These are phyloP conservation scores for Penicillium verrucosum DNA, from an alignment of 2,329 filamentous ascomycete genomes.

Conservation along the genomic window DNA sequence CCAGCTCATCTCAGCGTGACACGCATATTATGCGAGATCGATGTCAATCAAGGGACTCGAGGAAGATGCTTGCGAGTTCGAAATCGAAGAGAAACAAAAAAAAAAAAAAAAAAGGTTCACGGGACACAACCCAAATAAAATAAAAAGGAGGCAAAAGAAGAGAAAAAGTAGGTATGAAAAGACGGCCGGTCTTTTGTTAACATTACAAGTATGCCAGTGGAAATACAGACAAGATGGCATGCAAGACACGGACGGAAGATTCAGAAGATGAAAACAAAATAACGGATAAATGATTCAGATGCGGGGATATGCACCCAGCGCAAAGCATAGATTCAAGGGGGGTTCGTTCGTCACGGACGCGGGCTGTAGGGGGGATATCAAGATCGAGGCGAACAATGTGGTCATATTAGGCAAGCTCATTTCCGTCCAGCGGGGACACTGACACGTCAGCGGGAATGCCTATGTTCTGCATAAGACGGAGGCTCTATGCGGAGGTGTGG, in stretches of 20 bases:
- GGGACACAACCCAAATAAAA: background rate
- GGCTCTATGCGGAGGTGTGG: constrained; percentile 1
- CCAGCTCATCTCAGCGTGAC: constrained; percentile 12
- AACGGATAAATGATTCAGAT: background rate
- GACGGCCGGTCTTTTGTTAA: background rate
- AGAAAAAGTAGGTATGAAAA: background rate
- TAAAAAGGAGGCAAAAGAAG: background rate
- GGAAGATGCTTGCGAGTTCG: constrained; percentile 3
- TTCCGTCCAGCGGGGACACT: constrained; percentile 19
- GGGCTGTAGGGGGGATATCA: constrained; percentile 4
- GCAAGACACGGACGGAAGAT: constrained; percentile 10
- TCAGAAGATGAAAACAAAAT: background rate
- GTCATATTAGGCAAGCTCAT: constrained; percentile 16
- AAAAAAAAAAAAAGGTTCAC: background rate
- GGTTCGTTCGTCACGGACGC: constrained; percentile 23
- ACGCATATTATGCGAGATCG: constrained; percentile 5
- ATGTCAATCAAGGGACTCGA: constrained; percentile 1
- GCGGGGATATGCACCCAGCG: background rate
- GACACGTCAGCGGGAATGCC: constrained; percentile 6
- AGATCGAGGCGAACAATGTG: background rate
- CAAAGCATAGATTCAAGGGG: constrained; percentile 6
- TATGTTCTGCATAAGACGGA: constrained; percentile 5
- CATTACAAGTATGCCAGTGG: constrained; percentile 1
- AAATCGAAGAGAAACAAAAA: background rate
- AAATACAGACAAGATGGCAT: background rate